phyloP scores from a whole-genome alignment of 2,329 filamentous ascomycete genomes.

The Calonectria honghensis region DNA sequence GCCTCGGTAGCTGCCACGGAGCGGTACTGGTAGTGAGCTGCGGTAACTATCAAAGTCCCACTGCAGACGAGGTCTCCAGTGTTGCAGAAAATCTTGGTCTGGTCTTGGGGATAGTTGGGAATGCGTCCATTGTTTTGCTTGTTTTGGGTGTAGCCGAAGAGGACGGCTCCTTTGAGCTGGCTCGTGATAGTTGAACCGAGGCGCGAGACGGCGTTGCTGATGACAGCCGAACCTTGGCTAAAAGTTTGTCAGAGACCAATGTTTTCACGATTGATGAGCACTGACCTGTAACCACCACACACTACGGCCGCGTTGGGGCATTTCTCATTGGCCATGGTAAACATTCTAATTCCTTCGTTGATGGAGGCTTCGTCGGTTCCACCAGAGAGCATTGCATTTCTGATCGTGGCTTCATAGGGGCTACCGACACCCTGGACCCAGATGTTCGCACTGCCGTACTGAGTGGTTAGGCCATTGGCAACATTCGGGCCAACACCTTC shows the following conservation, averaged over 20 bases:
- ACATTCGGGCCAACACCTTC: constrained; percentile 50
- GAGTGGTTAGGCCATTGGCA: constrained; percentile 51
- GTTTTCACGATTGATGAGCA: not conserved
- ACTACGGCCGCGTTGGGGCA: constrained; percentile 65
- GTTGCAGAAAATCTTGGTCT: constrained; percentile 61
- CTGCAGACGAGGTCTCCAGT: constrained; percentile 58
- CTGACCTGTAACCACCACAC: constrained; percentile 59
- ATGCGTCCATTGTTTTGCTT: constrained; percentile 61
- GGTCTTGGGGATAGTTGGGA: constrained; percentile 58
- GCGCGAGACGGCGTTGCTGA: constrained; percentile 59
- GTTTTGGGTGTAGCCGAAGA: constrained; percentile 65
- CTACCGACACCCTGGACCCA: constrained; percentile 66
- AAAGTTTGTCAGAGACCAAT: not conserved
- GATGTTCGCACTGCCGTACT: constrained; percentile 51
- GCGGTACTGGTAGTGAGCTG: constrained; percentile 52
- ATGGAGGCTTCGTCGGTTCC: constrained; percentile 62
- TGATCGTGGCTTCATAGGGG: constrained; percentile 59
- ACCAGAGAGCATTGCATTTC: constrained; percentile 58
- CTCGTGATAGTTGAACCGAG: constrained; percentile 54
- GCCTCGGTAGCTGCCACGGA: not conserved
- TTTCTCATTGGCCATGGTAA: constrained; percentile 61
- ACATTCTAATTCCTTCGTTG: constrained; percentile 61
- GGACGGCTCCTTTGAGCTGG: constrained; percentile 59
- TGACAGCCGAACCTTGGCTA: constrained; percentile 64
- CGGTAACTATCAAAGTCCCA: constrained; percentile 59